phyloP scores from a whole-genome alignment of 306 rosid species.

The Dalbergia cochinchinensis region DNA sequence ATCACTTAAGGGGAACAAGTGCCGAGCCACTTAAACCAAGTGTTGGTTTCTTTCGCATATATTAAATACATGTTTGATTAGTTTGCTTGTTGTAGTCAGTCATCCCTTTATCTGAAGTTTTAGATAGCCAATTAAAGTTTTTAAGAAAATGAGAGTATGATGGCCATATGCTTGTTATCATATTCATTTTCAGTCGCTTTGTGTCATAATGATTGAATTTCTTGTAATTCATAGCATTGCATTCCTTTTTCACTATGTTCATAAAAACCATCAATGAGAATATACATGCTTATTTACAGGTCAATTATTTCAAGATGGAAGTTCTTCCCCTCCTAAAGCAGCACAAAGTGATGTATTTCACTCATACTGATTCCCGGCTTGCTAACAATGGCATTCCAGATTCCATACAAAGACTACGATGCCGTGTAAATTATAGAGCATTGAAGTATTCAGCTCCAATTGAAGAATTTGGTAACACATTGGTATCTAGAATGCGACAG shows the following conservation, averaged over 20 bases:
- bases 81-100: conserved; percentile 28
- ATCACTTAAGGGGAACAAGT: too few relatives aligned
- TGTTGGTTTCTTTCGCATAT: conserved; percentile 17
- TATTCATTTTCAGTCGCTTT: conserved; percentile 36
- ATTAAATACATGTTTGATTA: conserved; percentile 16
- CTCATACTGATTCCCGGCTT: conserved; percentile 93
- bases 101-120: conserved; percentile 33
- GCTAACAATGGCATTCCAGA: conserved; percentile 74
- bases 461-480: conserved; percentile 75
- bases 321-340: conserved; percentile 85
- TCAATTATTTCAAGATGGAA: conserved; percentile 76
- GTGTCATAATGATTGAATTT: conserved; percentile 21
- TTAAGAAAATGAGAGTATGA: conserved; percentile 25
- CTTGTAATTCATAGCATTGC: conserved; percentile 25
- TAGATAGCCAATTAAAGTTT: conserved; percentile 28
- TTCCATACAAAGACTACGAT: conserved; percentile 87
- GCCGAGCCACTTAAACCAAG: too few relatives aligned
- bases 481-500: conserved; percentile 89
- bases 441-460: conserved; percentile 86
- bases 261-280: conserved; percentile 26
- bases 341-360: conserved; percentile 87
- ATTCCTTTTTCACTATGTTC: conserved; percentile 31
- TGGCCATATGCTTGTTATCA: conserved; percentile 15
- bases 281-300: conserved; percentile 62
- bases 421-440: conserved; percentile 89